These are phyloP conservation scores for Kockovaella imperatae DNA, from an alignment of 768 basidiomycete species.

Conservation along the genomic window DNA sequence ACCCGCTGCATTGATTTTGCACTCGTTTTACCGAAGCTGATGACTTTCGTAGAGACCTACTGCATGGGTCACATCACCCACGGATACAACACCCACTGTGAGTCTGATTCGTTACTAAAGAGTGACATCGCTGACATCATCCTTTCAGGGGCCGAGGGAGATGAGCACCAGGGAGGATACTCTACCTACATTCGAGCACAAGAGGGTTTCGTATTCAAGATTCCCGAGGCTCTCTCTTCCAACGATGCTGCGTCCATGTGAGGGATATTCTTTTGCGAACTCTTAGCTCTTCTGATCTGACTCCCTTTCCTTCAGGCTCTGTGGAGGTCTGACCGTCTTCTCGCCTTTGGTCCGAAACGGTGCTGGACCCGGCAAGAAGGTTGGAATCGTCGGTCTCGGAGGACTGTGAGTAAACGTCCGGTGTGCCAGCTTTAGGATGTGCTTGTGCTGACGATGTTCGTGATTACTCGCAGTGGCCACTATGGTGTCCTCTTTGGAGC, in stretches of 20 bases:
- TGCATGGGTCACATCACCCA: conserved; percentile 33
- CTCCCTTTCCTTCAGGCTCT: conserved; percentile 49
- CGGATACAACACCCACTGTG: conserved; percentile 39
- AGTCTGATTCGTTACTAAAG: conserved; percentile 1
- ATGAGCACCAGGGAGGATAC: conserved; percentile 50
- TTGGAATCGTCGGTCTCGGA: conserved; percentile 62
- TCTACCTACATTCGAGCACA: conserved; percentile 49
- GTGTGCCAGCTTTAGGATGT: not conserved
- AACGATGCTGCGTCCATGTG: conserved; percentile 56
- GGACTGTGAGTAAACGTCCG: conserved; percentile 46
- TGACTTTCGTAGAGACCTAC: conserved; percentile 30
- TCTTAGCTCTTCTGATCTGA: not conserved
- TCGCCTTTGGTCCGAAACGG: conserved; percentile 56
- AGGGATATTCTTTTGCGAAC: conserved; percentile 13
- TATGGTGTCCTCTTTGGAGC: conserved; percentile 49
- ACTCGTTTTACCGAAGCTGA: not conserved
- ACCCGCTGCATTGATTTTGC: not conserved
- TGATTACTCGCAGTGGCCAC: conserved; percentile 24
- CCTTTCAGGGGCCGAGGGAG: conserved; percentile 38
- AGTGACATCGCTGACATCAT: conserved; percentile 1
- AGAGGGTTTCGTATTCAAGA: conserved; percentile 54
- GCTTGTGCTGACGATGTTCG: not conserved
- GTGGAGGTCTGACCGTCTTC: conserved; percentile 59
- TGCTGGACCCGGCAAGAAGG: conserved; percentile 56
- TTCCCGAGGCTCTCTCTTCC: conserved; percentile 54